Conservation (phyloP, 148 eudicot genomes). For the Camellia lanceoleosa region DNA sequence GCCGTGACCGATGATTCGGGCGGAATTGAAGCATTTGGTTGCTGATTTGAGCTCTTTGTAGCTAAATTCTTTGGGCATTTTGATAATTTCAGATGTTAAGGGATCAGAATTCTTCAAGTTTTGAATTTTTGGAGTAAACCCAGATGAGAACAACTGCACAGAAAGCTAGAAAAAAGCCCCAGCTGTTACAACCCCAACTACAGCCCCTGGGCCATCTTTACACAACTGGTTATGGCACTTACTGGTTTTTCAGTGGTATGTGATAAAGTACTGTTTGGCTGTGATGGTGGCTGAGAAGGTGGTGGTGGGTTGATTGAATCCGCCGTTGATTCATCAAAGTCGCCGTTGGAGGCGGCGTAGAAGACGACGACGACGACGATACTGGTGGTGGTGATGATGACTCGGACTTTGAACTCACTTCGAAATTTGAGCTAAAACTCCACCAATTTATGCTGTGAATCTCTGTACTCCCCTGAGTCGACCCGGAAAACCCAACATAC, state of each 20-base stretch:
- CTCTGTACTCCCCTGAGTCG: slow-evolving; percentile 94
- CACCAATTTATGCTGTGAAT: slow-evolving; percentile 77
- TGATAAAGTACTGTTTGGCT: slow-evolving; percentile 17
- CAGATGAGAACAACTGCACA: slow-evolving; percentile 53
- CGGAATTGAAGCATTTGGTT: slow-evolving; percentile 57
- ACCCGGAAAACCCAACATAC: slow-evolving; percentile 81
- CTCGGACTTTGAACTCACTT: slow-evolving; percentile 12
- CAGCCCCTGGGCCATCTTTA: slow-evolving; percentile 52
- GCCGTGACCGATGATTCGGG: slow-evolving; percentile 71
- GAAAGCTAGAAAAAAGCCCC: slow-evolving; percentile 68
- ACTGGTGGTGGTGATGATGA: not conserved
- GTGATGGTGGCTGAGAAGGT: slow-evolving; percentile 36
- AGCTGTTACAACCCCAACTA: slow-evolving; percentile 79
- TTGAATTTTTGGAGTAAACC: slow-evolving; percentile 60
- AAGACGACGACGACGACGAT: slow-evolving; percentile 26
- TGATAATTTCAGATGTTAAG: slow-evolving; percentile 57
- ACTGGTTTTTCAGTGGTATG: slow-evolving; percentile 15
- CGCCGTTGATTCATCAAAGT: slow-evolving; percentile 29
- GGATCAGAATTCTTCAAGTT: slow-evolving; percentile 20
- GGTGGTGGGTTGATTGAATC: slow-evolving; percentile 30
- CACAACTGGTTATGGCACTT: slow-evolving; percentile 41
- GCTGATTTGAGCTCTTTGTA: slow-evolving; percentile 75
- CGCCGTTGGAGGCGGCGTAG: slow-evolving; percentile 38
- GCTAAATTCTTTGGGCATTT: slow-evolving; percentile 72
- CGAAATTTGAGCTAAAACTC: slow-evolving; percentile 73